A percentile compares a stretch with the other conserved stretches of the same genome.
Evolutionary conservation across 768 basidiomycete species (phyloP).

Genomic region (Mycena capillaripes): DNA sequence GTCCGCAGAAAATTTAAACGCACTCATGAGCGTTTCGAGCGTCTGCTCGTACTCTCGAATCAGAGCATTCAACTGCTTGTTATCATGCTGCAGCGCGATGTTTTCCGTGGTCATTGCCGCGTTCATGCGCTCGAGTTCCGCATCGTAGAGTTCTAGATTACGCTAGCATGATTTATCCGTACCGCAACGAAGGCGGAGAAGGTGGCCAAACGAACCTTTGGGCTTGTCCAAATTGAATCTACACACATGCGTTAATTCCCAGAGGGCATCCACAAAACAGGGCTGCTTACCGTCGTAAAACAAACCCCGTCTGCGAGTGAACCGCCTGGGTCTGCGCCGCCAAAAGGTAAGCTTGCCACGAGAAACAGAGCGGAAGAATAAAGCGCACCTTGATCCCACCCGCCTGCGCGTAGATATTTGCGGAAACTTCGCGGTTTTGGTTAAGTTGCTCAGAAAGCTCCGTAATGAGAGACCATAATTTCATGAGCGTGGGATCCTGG

Average conservation of each 20-base stretch:
- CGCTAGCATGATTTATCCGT: slow-evolving; percentile 31
- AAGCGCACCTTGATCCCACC: slow-evolving; percentile 80
- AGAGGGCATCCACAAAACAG: background rate
- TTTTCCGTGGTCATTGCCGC: slow-evolving; percentile 85
- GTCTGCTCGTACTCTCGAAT: slow-evolving; percentile 99
- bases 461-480: slow-evolving; percentile 75
- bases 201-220: slow-evolving; percentile 66
- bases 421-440: slow-evolving; percentile 81
- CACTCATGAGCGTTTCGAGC: slow-evolving; percentile 93
- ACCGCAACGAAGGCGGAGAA: slow-evolving; percentile 5
- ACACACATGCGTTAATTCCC: background rate
- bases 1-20: slow-evolving; percentile 19
- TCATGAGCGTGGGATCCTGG: slow-evolving; percentile 71
- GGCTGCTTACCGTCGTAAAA: slow-evolving; percentile 76
- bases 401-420: slow-evolving; percentile 78
- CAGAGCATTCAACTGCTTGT: slow-evolving; percentile 91
- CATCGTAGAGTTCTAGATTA: slow-evolving; percentile 85
- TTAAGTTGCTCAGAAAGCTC: slow-evolving; percentile 89
- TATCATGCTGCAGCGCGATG: slow-evolving; percentile 88
- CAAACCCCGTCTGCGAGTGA: slow-evolving; percentile 93
- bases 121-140: slow-evolving; percentile 93
- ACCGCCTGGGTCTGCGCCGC: slow-evolving; percentile 80
- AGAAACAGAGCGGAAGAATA: slow-evolving; percentile 36
- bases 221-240: slow-evolving; percentile 93
- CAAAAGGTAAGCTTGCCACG: slow-evolving; percentile 2